Conservation (phyloP, 495 filamentous ascomycete species). For the Xylaria flabelliformis region DNA sequence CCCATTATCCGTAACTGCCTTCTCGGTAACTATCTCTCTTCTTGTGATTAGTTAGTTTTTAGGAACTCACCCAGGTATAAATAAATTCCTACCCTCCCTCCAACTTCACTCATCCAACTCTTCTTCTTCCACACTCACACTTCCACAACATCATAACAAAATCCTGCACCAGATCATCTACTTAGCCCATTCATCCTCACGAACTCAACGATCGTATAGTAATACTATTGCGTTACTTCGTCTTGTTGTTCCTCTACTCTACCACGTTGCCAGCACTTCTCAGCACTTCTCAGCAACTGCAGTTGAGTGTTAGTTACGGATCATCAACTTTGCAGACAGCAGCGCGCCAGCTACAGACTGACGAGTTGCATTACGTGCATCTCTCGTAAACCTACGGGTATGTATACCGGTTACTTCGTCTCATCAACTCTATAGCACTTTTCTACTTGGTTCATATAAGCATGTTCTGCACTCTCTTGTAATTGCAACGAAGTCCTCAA, state of each 20-base stretch:
- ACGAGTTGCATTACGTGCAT: too few species aligned
- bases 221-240: neutral
- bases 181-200: neutral
- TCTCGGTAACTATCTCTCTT: neutral
- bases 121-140: neutral
- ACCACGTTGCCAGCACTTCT: neutral
- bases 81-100: neutral
- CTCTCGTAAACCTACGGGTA: neutral
- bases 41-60: neutral
- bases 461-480: neutral
- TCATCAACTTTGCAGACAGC: constrained; percentile 6
- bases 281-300: neutral
- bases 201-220: neutral
- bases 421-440: neutral
- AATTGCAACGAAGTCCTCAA: neutral
- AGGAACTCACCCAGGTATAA: neutral
- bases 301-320: neutral
- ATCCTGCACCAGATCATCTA: neutral
- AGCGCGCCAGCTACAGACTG: neutral
- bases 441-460: neutral
- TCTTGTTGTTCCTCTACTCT: neutral
- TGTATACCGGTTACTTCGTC: neutral
- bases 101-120: neutral
- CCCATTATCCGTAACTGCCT: neutral
- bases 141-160: neutral